Base-by-base conservation (phyloP, 331 rosid genomes). In the Cydonia oblonga region DNA sequence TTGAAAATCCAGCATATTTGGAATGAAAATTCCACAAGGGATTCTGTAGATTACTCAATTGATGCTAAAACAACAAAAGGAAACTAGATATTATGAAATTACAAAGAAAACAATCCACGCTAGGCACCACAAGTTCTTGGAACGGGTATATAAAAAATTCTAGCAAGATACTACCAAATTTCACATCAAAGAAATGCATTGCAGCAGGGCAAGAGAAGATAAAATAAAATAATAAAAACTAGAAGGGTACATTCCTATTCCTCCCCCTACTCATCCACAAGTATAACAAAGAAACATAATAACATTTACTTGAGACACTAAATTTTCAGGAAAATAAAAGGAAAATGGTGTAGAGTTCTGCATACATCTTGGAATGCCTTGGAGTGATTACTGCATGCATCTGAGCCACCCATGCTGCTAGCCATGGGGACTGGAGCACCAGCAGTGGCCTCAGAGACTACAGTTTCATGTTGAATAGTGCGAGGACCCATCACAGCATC, bases 311-410 rank as follows among this genome's bases (percentile, higher is more conserved):
- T 10, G 19, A 16, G 19, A 20, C 33, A 22, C 11, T 23, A 33
- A 7, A 70, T 38, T 53, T n/a, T 9, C 53, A 9, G 3, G 33
- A 23, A 33, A 29, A 51, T 33, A 15, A 15, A 44, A 14, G 52
- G 54, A 16, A 19, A 69, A 71, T 33, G 40, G n/a, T n/a, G 63
- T 24, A 19, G 70, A 59, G 35, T 51, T 40, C 4, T 70, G 19
- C 92, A 19, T 87, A 91, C 97, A 75, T 91, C 97, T 65, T 87
- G 91, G 84, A 91, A 91, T 19, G 96, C 92, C 91, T 84, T 89
- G 51, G 88, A 59, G 68, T 86, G 96, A 33, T 80, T 30, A 26
- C 15, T 32, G 35, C 97, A 91, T 12, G 93, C 88, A 84, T 87
- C 97, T 56, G 83, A 57, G 7, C 81, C 85, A 56, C 87, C 82